Evolutionary conservation across 257 asterid genomes (phyloP), one percentile per base, ranked within the genome.

Genomic region (Plantago major): DNA sequence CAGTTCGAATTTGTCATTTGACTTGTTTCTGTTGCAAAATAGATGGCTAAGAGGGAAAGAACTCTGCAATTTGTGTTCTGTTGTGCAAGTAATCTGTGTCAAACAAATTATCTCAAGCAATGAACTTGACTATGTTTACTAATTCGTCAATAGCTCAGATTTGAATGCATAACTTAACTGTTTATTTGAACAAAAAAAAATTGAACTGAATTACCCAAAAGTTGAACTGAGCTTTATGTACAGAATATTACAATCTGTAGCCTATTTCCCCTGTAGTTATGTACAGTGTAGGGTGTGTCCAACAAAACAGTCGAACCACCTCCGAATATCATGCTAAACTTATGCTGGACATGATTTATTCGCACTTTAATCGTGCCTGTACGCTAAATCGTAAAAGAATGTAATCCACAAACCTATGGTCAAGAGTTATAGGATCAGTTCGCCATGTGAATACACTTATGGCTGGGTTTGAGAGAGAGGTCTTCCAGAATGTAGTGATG

Each of bases 401-500:
- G 15, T 9, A 51, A 13, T 56, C 18, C 40, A 46, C 43, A 26
- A 12, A n/a, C 43, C 50, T 44, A 60, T 11, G 53, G 57, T 19
- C 40, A 9, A 6, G 26, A n/a, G 48, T 13, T 48, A 48, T 58
- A 28, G 46, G 49, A 58, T 10, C 11, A 11, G 43, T 12, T 46
- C 9, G 30, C 14, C 19, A 54, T 67, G 76, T 66, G 73, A 69
- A 63, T 30, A 33, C 40, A 11, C 50, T 55, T 64, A 68, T 15
- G 26, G 69, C 42, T 65, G 76, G 59, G 81, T 68, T 69, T 73
- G 79, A 51, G 77, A 73, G 28, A 73, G 57, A 7, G 80, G 53
- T 18, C 73, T 48, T 19, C 77, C 78, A 42, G 95, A 79, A 64
- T 78, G 78, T 3, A 81, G 67, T 3, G 95, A 65, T 6, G 85